Evolutionary conservation across 441 rosid genomes (phyloP), one percentile per base, ranked within the genome.

Genomic region (Metrosideros polymorpha): DNA sequence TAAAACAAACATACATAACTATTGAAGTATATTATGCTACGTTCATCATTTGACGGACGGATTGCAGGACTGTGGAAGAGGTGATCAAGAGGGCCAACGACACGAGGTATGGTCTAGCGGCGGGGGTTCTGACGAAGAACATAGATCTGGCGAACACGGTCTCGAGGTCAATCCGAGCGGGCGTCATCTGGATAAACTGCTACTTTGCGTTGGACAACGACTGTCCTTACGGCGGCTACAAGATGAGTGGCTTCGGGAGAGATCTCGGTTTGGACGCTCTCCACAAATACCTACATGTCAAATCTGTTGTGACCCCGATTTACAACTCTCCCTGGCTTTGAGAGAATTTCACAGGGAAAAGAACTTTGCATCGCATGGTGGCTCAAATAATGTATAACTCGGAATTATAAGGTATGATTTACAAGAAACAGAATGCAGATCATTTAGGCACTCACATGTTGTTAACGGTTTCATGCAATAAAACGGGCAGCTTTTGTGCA

Each of bases 271-370:
- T 94, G 86, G 96, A 96, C 13, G 94, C 93, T 32, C 91, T 97
- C 10, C 90, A 93, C 14, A 92, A 92, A 90, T 97, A 93, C 82
- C 91, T 96, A 29, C 98, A 95, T 25, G 88, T 91, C 83, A 97
- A 97, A 90, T 91, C 98, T 50, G 92, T 97, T 6, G 93, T 95
- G 1, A 97, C 96, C 87, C 99, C 98, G 19, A 87, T 96, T 52
- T 90, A 92, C 84, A 91, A 94, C 75, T 94, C 99, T 57, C 98
- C 99, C 51, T 97, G 99, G 98, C 93, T 93, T 50, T 97, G 88
- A 90, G 52, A 32, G 50, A 24, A 6, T 13, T 14, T 29, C 35
- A 0, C 5, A 5, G 27, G 53, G 27, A 10, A 19, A 35, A 9
- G 4, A 66, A 12, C 45, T 35, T 66, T 19, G 47, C 14, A 22